Evolutionary conservation across 495 filamentous ascomycete genomes (phyloP), one percentile per base, ranked within the genome.

Genomic region (Penicillium argentinense): DNA sequence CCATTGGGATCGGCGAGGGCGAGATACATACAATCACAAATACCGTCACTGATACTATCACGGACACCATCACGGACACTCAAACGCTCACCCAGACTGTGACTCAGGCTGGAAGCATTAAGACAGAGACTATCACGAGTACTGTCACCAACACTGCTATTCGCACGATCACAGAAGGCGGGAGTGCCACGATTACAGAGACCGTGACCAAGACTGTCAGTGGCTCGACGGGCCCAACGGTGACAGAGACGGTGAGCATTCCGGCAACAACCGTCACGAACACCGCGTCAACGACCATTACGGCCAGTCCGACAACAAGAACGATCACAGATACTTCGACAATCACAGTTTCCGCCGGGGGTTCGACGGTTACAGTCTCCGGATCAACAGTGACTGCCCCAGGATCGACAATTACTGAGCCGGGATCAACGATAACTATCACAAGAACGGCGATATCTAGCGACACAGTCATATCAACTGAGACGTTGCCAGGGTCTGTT

Each of bases 1-100:
- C 53, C 1, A 22, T 57, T 30, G 45, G 39, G 4, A 19, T 50
- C 16, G 45, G 42, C 3, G 46, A 45, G 19, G 38, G 43, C 23
- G 29, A 42, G 27, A 36, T 36, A 16, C 18, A 30, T 23, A 42
- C 49, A 7, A 26, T 26, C 26, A 29, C 36, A 17, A 37, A 33
- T 6, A 61, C 57, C 9, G 17, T 51, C 13, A 58, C 48, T 5
- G 14, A 44, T 2, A 51, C 46, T 7, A 26, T 26, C n/a, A 53
- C 45, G 9, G 21, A 32, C 23, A 42, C 41, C 21, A 45, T 54
- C 11, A 49, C 50, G 9, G 41, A 41, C 11, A 51, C 7, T 1
- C 11, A 8, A 13, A 30, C 8, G 5, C 6, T 9, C 45, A 24
- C 18, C 6, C n/a, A 44, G 1, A 34, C 39, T 22, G 26, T 42